phyloP scores from a whole-genome alignment of 306 rosid genomes.

The Vigna reflexopilosa region DNA sequence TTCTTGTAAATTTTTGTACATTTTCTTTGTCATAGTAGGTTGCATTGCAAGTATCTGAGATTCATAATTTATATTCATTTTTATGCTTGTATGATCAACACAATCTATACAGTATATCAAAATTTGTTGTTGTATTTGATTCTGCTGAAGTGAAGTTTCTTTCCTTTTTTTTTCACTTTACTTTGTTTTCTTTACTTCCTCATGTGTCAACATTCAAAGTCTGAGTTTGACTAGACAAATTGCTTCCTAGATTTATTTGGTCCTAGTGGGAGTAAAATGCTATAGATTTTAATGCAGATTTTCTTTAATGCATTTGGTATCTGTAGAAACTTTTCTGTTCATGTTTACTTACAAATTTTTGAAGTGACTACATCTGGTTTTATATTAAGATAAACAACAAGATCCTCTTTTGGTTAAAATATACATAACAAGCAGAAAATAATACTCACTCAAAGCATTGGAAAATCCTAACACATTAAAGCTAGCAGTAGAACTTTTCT shows the following conservation, averaged over 20 bases:
- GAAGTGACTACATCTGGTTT: background rate
- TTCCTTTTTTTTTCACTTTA: background rate
- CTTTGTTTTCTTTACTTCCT: slow-evolving; percentile 4
- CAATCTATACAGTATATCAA: background rate
- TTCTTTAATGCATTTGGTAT: slow-evolving; percentile 4
- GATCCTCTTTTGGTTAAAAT: background rate
- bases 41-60: background rate
- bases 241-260: background rate
- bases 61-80: background rate
- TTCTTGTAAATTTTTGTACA: background rate
- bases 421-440: background rate
- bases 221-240: background rate
- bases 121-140: background rate
- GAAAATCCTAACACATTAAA: background rate
- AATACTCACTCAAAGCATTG: background rate
- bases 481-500: background rate
- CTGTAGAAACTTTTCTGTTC: background rate
- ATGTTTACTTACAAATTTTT: background rate
- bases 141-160: background rate
- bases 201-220: slow-evolving; percentile 4
- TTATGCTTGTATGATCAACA: background rate
- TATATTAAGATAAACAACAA: background rate
- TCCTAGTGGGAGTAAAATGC: background rate
- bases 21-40: background rate
- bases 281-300: background rate